These are phyloP conservation scores for Lactuca sativa DNA, from an alignment of 129 eudicot species.

Conservation along the genomic window DNA sequence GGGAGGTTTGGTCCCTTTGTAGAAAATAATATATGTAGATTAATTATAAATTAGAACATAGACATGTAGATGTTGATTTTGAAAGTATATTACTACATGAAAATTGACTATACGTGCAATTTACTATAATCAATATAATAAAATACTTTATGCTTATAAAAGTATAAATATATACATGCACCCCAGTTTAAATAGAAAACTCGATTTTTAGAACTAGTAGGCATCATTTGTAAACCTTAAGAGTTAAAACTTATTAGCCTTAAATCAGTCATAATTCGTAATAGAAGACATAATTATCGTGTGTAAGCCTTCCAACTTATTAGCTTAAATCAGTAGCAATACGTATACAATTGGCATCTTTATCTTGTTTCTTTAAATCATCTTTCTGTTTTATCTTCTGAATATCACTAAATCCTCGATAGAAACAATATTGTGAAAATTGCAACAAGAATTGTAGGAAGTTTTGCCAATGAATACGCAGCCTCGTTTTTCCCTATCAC, in stretches of 20 bases:
- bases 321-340: neutral
- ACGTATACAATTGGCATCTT: neutral
- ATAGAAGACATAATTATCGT: neutral
- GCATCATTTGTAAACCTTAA: neutral
- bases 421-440: conserved; percentile 6
- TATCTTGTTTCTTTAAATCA: neutral
- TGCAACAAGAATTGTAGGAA: conserved; percentile 25
- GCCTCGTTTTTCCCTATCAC: conserved; percentile 27
- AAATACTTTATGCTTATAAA: neutral
- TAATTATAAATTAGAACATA: no score
- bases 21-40: no score
- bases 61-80: neutral
- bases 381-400: neutral
- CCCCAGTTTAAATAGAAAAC: no score
- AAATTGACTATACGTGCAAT: neutral
- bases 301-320: neutral
- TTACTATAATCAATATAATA: neutral
- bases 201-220: no score
- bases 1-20: no score
- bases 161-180: no score
- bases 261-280: neutral
- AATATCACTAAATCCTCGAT: neutral
- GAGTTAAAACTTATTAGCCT: neutral
- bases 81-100: neutral
- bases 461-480: conserved; percentile 25